Base-by-base conservation (phyloP, 2,329 filamentous ascomycete species). In the Colletotrichum sansevieriae region DNA sequence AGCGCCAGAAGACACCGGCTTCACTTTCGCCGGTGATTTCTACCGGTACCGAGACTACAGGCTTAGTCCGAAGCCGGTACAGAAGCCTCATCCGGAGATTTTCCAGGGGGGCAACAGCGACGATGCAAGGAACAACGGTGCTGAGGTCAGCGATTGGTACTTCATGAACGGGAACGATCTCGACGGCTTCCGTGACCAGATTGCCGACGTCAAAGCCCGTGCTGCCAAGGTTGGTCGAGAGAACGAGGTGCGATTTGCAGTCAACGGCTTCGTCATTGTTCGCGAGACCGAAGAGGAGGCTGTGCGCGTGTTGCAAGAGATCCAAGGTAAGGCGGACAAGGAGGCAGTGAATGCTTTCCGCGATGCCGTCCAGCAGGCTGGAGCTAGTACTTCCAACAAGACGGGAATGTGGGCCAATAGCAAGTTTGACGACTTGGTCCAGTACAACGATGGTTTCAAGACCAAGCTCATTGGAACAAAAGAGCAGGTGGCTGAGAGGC, bases 81-180 rank as follows among this genome's bases (percentile, higher is more conserved):
- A 79, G 59, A 78, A 83, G 20, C 83, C 83, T 3, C 81, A 85
- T 64, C 84, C 84, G 0, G 80, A 85, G 65, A 85, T 86, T 61
- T 86, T 86, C 75, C 84, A 86, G 72, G 84, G 84, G 11, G 84
- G 84, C 3, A 87, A 86, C 72, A 82, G 79, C 33, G 79, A 84
- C 57, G 84, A 86, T 68, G 84, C 84, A 0, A 77, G 83, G 7
- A 80, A 82, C 33, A 86, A 86, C 61, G 83, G 82, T 0, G 83
- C 82, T 0, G 74, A 79, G 22, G 84, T 82, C 3, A 81, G 78
- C 2, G 84, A 86, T 66, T 85, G 83, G 76, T 87, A 86, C 71
- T 87, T 86, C 72, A 86, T 86, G 83, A 87, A 86, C 71, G 84
- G 84, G n/a, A 86, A 86, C 72, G 84, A 84, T 2, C 79, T 86